A percentile compares a stretch with the other conserved stretches of the same genome.
These are phyloP conservation scores for Lentinula edodes DNA, from an alignment of 768 basidiomycete species.

Conservation along the genomic window DNA sequence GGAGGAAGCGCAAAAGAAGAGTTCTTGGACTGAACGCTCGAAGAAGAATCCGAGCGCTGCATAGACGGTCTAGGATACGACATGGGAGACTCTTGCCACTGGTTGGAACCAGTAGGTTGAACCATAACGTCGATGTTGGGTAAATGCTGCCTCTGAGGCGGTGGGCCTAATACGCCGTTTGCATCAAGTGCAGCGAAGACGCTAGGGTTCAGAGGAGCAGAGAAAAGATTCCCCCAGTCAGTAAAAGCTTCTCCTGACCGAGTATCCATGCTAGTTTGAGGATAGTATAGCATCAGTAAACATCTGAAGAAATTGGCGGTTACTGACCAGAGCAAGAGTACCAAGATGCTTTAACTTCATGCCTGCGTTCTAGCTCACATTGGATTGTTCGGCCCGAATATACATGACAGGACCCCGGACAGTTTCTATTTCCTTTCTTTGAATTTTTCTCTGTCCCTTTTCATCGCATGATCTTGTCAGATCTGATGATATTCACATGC, in stretches of 20 bases:
- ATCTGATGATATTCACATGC: background rate
- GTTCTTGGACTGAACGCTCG: constrained; percentile 19
- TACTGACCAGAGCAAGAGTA: constrained; percentile 3
- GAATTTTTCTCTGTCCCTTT: background rate
- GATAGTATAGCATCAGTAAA: background rate
- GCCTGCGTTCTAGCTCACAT: background rate
- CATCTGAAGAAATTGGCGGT: background rate
- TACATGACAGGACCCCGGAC: background rate
- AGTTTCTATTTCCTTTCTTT: background rate
- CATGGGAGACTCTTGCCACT: constrained; percentile 25
- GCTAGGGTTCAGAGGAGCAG: constrained; percentile 55
- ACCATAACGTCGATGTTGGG: constrained; percentile 13
- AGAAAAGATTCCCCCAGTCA: constrained; percentile 55
- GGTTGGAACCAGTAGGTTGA: constrained; percentile 17
- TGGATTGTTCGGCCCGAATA: background rate
- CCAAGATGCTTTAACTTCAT: background rate
- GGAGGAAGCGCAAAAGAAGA: constrained; percentile 52
- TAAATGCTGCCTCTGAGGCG: constrained; percentile 14
- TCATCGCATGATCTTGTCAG: background rate
- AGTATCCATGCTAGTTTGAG: constrained; percentile 3
- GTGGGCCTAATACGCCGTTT: constrained; percentile 47
- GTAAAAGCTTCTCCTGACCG: constrained; percentile 10
- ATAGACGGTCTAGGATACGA: constrained; percentile 20
- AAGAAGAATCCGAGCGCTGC: constrained; percentile 25
- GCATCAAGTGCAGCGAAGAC: constrained; percentile 59